Evolutionary conservation across 371 early-diverging fungal species (phyloP).

Genomic region (Rhizopus stolonifer): DNA sequence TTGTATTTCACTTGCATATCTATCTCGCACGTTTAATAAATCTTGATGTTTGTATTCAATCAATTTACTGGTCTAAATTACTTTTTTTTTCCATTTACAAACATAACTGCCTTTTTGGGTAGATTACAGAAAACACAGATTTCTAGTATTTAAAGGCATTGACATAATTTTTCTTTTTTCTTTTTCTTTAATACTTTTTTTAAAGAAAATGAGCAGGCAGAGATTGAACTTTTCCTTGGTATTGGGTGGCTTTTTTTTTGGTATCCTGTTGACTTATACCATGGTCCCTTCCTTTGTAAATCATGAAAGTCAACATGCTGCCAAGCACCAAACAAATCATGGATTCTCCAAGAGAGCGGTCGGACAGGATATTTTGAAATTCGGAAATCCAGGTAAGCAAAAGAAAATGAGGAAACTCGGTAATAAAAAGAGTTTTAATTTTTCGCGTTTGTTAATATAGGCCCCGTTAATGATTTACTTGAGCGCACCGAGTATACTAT

Average conservation of each 20-base stretch:
- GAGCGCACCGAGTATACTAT: constrained; percentile 51
- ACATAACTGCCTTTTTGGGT: too few species aligned
- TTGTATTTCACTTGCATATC: too few species aligned
- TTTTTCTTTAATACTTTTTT: too few species aligned
- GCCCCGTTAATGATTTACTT: constrained; percentile 53
- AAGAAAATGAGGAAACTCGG: too few species aligned
- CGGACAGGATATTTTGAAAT: constrained; percentile 25
- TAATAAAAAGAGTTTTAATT: too few species aligned
- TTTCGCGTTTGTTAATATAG: constrained; percentile 17
- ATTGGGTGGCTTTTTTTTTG: not conserved
- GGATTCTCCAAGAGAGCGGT: not conserved
- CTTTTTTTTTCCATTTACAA: too few species aligned
- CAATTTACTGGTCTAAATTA: too few species aligned
- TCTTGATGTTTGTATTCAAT: too few species aligned
- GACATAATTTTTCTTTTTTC: too few species aligned
- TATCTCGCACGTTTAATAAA: too few species aligned
- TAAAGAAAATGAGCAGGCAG: not conserved
- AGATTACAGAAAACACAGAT: too few species aligned
- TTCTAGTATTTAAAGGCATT: too few species aligned
- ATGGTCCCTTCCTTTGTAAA: not conserved
- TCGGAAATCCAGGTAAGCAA: constrained; percentile 44
- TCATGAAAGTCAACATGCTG: not conserved
- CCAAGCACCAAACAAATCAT: not conserved
- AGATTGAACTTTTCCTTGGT: not conserved
- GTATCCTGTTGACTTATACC: not conserved